These are phyloP conservation scores for Sporothrix brasiliensis DNA, from an alignment of 2,329 filamentous ascomycete genomes.

Conservation along the genomic window DNA sequence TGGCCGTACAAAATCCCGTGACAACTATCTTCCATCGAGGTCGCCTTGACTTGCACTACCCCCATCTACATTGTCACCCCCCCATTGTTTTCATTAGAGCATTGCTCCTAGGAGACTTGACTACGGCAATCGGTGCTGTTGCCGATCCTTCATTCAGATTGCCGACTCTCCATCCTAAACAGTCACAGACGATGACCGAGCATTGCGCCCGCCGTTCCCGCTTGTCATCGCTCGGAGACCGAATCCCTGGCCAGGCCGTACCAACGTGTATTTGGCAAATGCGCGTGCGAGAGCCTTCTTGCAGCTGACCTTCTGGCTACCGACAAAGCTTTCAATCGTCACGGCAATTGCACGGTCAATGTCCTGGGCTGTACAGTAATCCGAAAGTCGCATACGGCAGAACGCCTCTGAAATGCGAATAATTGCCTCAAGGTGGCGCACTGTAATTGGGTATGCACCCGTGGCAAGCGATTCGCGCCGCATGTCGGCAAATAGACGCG, in stretches of 20 bases:
- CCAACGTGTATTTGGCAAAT: conserved; percentile 89
- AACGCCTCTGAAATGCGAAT: conserved; percentile 94
- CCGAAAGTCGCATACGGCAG: conserved; percentile 96
- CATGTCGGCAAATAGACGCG: conserved; percentile 94
- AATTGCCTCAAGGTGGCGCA: conserved; percentile 96
- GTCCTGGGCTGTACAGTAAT: conserved; percentile 86
- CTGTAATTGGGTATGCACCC: conserved; percentile 95
- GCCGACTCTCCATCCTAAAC: not conserved
- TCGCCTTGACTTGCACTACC: too few species aligned
- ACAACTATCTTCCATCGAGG: not conserved
- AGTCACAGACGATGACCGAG: not conserved
- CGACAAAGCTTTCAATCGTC: conserved; percentile 93
- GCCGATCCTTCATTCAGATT: too few species aligned
- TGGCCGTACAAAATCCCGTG: not conserved
- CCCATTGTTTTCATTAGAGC: not conserved
- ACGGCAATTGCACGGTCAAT: conserved; percentile 97
- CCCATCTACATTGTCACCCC: too few species aligned
- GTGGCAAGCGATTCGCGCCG: conserved; percentile 88
- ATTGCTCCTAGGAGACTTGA: not conserved
- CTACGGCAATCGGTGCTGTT: too few species aligned
- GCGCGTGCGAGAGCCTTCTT: conserved; percentile 94
- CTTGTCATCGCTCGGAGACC: conserved; percentile 36
- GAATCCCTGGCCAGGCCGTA: conserved; percentile 49
- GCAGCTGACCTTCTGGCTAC: conserved; percentile 93
- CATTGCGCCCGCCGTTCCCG: not conserved